Conservation (phyloP, 768 basidiomycete genomes). For the Mycena sanguinolenta region DNA sequence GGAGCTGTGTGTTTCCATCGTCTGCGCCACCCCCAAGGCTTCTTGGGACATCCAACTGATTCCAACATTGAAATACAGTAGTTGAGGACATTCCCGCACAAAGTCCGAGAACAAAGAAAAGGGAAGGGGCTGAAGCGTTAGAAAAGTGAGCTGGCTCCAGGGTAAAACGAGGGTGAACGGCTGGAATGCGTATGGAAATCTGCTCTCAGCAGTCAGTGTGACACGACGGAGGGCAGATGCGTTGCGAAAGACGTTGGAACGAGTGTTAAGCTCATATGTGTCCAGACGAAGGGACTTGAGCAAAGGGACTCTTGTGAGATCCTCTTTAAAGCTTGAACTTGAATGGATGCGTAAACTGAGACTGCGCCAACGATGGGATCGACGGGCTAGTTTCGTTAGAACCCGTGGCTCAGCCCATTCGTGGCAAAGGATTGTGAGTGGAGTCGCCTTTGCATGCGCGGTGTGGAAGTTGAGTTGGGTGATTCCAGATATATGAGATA, state of each 20-base stretch:
- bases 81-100: slow-evolving; percentile 21
- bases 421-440: slow-evolving; percentile 13
- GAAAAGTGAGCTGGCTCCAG: slow-evolving; percentile 28
- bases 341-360: slow-evolving; percentile 1
- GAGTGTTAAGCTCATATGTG: slow-evolving; percentile 2
- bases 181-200: slow-evolving; percentile 19
- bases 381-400: not conserved
- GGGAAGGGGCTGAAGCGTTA: slow-evolving; percentile 21
- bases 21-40: not conserved
- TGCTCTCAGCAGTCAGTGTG: not conserved
- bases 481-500: not conserved
- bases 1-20: slow-evolving; percentile 9
- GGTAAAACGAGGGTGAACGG: slow-evolving; percentile 24
- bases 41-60: not conserved
- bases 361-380: slow-evolving; percentile 24
- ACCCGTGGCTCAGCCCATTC: not conserved
- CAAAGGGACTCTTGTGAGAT: slow-evolving; percentile 5
- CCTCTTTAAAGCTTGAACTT: slow-evolving; percentile 1
- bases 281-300: slow-evolving; percentile 16
- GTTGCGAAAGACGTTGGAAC: slow-evolving; percentile 9
- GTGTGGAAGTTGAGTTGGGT: slow-evolving; percentile 6
- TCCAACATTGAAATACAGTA: slow-evolving; percentile 25
- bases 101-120: slow-evolving; percentile 26
- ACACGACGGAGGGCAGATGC: slow-evolving; percentile 29
- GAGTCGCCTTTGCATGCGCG: not conserved